Evolutionary conservation across 768 basidiomycete species (phyloP).

Genomic region (Roridomyces roridus): DNA sequence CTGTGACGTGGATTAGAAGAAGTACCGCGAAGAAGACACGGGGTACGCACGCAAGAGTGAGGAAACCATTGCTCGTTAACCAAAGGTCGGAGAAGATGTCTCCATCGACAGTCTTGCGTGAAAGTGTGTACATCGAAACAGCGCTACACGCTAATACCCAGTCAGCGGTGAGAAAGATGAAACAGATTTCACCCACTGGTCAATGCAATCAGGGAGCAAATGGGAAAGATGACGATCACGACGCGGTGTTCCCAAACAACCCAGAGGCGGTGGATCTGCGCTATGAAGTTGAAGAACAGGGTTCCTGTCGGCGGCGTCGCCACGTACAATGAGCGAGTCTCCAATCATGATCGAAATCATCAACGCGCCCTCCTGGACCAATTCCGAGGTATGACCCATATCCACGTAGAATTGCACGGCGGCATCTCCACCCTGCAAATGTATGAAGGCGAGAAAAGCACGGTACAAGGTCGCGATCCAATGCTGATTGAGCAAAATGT

Average conservation of each 20-base stretch:
- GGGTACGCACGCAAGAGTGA: slow-evolving; percentile 13
- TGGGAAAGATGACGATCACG: slow-evolving; percentile 9
- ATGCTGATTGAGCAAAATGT: not conserved
- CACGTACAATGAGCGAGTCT: slow-evolving; percentile 20
- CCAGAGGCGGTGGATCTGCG: slow-evolving; percentile 21
- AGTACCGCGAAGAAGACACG: not conserved
- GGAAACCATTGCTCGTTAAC: slow-evolving; percentile 17
- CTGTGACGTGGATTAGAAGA: not conserved
- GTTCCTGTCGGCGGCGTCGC: not conserved
- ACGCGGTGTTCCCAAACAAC: slow-evolving; percentile 21
- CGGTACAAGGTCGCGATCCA: slow-evolving; percentile 20
- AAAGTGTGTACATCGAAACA: slow-evolving; percentile 11
- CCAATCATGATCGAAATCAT: slow-evolving; percentile 24
- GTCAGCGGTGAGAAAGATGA: too few relatives aligned
- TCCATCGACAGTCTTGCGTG: not conserved
- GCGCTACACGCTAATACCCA: slow-evolving; percentile 10
- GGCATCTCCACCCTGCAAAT: slow-evolving; percentile 11
- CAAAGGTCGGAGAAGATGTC: slow-evolving; percentile 18
- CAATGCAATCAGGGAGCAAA: slow-evolving; percentile 13
- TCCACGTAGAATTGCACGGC: slow-evolving; percentile 13
- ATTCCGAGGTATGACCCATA: slow-evolving; percentile 2
- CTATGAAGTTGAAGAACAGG: not conserved
- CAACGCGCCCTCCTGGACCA: slow-evolving; percentile 10
- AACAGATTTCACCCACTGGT: not conserved
- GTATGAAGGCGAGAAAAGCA: slow-evolving; percentile 13